Conservation (phyloP, 345 rosid genomes). For the Sisymbrium altissimum region DNA sequence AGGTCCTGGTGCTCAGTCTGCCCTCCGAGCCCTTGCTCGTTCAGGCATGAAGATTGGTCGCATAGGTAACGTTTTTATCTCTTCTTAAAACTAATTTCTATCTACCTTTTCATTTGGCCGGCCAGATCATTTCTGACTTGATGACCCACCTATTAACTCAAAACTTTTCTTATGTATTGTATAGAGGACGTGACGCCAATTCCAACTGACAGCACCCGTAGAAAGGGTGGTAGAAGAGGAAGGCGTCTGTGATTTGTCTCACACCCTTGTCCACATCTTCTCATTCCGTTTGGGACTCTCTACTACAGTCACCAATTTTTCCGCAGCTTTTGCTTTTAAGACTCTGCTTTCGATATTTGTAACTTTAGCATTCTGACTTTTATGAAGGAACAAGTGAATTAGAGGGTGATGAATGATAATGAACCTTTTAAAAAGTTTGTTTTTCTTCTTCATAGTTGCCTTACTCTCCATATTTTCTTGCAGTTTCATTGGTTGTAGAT, state of each 20-base stretch:
- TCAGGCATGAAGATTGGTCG: slow-evolving; percentile 92
- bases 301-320: no score
- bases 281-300: neutral
- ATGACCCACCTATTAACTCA: neutral
- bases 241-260: slow-evolving; percentile 54
- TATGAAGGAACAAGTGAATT: no score
- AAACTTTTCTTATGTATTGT: slow-evolving; percentile 5
- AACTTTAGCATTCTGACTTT: no score
- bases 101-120: neutral
- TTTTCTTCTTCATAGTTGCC: no score
- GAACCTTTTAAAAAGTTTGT: no score
- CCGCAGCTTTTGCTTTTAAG: no score
- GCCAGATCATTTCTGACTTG: no score
- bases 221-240: slow-evolving; percentile 90
- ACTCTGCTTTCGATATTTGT: no score
- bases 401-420: no score
- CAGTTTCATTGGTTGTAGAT: no score
- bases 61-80: slow-evolving; percentile 42
- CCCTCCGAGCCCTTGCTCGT: slow-evolving; percentile 87
- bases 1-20: slow-evolving; percentile 92
- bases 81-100: neutral
- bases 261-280: neutral
- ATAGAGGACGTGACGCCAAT: slow-evolving; percentile 85
- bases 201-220: slow-evolving; percentile 77
- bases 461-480: no score